A percentile compares a stretch with the other conserved stretches of the same genome.
These are phyloP conservation scores for Plantago elongata DNA, from an alignment of 257 asterid genomes.

Conservation along the genomic window DNA sequence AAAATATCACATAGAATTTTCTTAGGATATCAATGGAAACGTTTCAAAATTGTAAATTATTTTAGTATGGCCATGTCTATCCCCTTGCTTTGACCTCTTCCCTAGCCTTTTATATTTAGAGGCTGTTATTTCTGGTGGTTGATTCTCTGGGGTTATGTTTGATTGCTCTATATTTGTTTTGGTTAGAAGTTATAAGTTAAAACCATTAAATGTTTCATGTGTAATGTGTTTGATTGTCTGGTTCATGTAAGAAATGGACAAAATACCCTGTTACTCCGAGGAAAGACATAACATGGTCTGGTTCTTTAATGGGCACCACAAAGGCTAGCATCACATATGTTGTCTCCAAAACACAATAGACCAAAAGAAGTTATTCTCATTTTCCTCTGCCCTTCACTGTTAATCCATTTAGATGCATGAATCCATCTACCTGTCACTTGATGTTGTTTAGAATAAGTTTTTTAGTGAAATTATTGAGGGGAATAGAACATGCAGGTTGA, in stretches of 20 bases:
- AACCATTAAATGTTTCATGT: too few species aligned
- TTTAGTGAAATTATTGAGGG: background rate
- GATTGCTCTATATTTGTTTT: too few species aligned
- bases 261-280: conserved; percentile 19
- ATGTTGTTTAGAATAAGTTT: conserved; percentile 4
- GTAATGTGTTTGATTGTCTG: conserved; percentile 12
- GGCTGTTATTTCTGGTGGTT: too few species aligned
- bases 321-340: conserved; percentile 39
- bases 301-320: conserved; percentile 48
- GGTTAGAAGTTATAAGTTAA: too few species aligned
- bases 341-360: conserved; percentile 28
- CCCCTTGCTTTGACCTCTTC: too few species aligned
- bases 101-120: too few species aligned
- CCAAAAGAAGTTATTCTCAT: conserved; percentile 2
- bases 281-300: conserved; percentile 37
- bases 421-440: conserved; percentile 1
- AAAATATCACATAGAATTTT: too few species aligned
- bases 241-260: conserved; percentile 30
- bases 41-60: too few species aligned
- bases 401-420: conserved; percentile 1
- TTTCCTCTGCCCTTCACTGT: conserved; percentile 20
- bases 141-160: too few species aligned
- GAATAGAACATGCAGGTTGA: conserved; percentile 43
- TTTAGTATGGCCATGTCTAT: too few species aligned
- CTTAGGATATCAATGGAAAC: too few species aligned